Conservation (phyloP, 371 early-diverging fungal species). For the Thermomucor indicae-seudaticae region DNA sequence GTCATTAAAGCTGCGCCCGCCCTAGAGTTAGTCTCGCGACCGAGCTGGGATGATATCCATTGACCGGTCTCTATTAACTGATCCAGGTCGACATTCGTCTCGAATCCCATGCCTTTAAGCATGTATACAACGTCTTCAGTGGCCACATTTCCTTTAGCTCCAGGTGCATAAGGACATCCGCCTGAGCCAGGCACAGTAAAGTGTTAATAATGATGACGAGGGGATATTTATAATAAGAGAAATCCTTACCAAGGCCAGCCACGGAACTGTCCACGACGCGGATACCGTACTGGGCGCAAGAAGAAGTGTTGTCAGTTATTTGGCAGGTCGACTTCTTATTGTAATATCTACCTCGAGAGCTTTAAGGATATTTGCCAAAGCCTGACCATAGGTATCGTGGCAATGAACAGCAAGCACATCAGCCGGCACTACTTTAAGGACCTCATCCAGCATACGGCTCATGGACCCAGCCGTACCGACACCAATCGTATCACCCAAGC, state of each 20-base stretch:
- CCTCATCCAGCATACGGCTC: slow-evolving; percentile 67
- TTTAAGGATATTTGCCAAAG: slow-evolving; percentile 88
- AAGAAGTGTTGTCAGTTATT: not conserved
- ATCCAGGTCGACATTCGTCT: slow-evolving; percentile 77
- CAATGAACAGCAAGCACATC: slow-evolving; percentile 89
- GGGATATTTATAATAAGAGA: too few species aligned
- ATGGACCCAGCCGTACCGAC: slow-evolving; percentile 85
- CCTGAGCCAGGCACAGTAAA: slow-evolving; percentile 38
- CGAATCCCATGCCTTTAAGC: slow-evolving; percentile 80
- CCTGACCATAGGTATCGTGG: slow-evolving; percentile 98
- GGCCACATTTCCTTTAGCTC: slow-evolving; percentile 96
- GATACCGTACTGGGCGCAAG: slow-evolving; percentile 61
- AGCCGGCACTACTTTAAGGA: slow-evolving; percentile 68
- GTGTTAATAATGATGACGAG: too few species aligned
- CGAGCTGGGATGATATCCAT: slow-evolving; percentile 80
- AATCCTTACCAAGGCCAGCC: slow-evolving; percentile 78
- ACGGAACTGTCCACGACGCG: slow-evolving; percentile 91
- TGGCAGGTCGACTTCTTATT: not conserved
- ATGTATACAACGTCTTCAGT: slow-evolving; percentile 97
- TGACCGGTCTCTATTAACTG: slow-evolving; percentile 72
- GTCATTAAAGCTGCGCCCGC: slow-evolving; percentile 44
- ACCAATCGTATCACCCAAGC: slow-evolving; percentile 96
- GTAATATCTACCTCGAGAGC: slow-evolving; percentile 59
- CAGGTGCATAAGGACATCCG: slow-evolving; percentile 96
- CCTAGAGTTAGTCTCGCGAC: slow-evolving; percentile 50